These are phyloP conservation scores for Ceriops decandra DNA, from an alignment of 345 rosid genomes.

Conservation along the genomic window DNA sequence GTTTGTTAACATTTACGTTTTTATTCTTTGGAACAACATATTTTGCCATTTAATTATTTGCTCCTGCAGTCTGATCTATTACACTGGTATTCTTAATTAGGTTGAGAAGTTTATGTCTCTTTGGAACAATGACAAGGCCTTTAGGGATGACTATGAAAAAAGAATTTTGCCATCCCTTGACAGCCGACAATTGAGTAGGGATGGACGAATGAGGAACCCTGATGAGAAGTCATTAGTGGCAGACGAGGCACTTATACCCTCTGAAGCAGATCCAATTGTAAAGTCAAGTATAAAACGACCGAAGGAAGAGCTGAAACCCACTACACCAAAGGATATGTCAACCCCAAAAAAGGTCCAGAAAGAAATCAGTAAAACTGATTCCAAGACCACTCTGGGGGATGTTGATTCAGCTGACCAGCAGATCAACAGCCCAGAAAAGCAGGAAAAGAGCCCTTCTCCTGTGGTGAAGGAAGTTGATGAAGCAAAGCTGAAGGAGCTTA, in stretches of 20 bases:
- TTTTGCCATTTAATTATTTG: background rate
- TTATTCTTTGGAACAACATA: background rate
- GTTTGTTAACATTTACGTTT: constrained; percentile 30
- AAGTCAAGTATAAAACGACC: constrained; percentile 51
- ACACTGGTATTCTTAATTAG: constrained; percentile 33
- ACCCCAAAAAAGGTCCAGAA: constrained; percentile 36
- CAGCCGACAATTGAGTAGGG: constrained; percentile 53
- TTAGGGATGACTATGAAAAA: constrained; percentile 81
- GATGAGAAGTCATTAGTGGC: constrained; percentile 56
- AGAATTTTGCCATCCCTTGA: constrained; percentile 59
- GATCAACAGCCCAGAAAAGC: constrained; percentile 32
- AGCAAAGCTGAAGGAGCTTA: constrained; percentile 73
- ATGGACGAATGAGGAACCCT: constrained; percentile 60
- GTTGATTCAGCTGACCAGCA: constrained; percentile 32
- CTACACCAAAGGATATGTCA: constrained; percentile 38
- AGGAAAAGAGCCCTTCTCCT: constrained; percentile 34
- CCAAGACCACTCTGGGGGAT: constrained; percentile 35
- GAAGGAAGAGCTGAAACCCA: constrained; percentile 56
- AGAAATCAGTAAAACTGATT: constrained; percentile 38
- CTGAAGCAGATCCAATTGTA: constrained; percentile 35
- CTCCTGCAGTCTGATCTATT: constrained; percentile 17
- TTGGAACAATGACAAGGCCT: constrained; percentile 62
- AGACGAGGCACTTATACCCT: constrained; percentile 32
- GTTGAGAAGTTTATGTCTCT: constrained; percentile 69
- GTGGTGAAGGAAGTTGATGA: constrained; percentile 43